A percentile compares a stretch with the other conserved stretches of the same genome.
Conservation (phyloP, 768 basidiomycete genomes). For the Chalciporus chontae region DNA sequence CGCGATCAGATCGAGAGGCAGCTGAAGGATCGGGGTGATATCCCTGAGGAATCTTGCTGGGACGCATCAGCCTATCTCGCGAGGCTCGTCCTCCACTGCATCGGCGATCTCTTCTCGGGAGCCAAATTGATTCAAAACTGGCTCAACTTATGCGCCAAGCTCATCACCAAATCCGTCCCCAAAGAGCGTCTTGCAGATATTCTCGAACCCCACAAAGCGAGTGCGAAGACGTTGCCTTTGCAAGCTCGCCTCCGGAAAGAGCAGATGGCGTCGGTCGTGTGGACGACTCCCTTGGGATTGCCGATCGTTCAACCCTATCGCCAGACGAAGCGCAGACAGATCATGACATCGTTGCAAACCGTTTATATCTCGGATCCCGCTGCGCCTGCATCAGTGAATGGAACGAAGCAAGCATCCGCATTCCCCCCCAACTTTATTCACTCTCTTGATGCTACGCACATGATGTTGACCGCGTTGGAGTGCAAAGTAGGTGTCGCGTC, state of each 20-base stretch:
- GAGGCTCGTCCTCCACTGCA: slow-evolving; percentile 70
- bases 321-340: slow-evolving; percentile 75
- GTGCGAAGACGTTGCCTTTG: slow-evolving; percentile 18
- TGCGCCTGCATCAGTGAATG: slow-evolving; percentile 71
- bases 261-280: slow-evolving; percentile 93
- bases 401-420: slow-evolving; percentile 86
- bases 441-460: slow-evolving; percentile 96
- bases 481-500: slow-evolving; percentile 57
- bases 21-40: slow-evolving; percentile 69
- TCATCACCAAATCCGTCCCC: slow-evolving; percentile 87
- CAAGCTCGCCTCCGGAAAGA: slow-evolving; percentile 62
- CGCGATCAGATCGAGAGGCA: slow-evolving; percentile 93
- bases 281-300: slow-evolving; percentile 94
- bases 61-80: slow-evolving; percentile 74
- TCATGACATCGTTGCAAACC: slow-evolving; percentile 79
- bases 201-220: slow-evolving; percentile 17
- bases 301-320: slow-evolving; percentile 97
- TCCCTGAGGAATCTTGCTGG: slow-evolving; percentile 75
- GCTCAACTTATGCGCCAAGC: slow-evolving; percentile 77
- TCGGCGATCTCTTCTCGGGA: slow-evolving; percentile 91
- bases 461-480: slow-evolving; percentile 93
- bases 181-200: slow-evolving; percentile 56
- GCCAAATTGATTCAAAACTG: slow-evolving; percentile 90
- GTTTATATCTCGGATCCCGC: slow-evolving; percentile 90
- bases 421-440: slow-evolving; percentile 99